Percentiles rank a stretch among this genome's conserved stretches.
These are phyloP conservation scores for Phytophthora boehmeriae DNA, from an alignment of 352 stramenopile genomes.

Conservation along the genomic window DNA sequence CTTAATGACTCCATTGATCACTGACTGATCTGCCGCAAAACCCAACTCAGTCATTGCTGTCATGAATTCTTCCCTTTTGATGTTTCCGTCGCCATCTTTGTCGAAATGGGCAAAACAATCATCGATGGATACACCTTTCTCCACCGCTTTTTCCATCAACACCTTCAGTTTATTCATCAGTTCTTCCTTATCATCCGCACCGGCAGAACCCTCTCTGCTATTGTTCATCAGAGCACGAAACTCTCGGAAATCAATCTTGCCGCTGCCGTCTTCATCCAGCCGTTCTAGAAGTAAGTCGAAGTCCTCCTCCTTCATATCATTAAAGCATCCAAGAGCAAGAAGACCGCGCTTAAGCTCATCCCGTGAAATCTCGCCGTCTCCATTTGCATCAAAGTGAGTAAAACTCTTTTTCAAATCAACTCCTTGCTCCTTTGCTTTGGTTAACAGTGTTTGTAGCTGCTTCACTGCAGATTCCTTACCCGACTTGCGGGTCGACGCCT, in stretches of 20 bases:
- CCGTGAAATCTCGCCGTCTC: slow-evolving; percentile 57
- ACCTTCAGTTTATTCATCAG: slow-evolving; percentile 42
- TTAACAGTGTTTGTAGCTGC: slow-evolving; percentile 28
- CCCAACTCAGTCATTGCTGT: slow-evolving; percentile 60
- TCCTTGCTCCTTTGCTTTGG: slow-evolving; percentile 45
- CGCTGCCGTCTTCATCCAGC: slow-evolving; percentile 57
- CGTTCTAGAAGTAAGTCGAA: slow-evolving; percentile 52
- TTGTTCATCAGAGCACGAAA: slow-evolving; percentile 52
- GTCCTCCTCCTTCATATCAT: slow-evolving; percentile 42
- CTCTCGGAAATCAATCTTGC: slow-evolving; percentile 62
- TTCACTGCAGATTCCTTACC: slow-evolving; percentile 10
- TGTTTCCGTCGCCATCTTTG: slow-evolving; percentile 71
- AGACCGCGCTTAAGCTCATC: slow-evolving; percentile 62
- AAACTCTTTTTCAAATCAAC: slow-evolving; percentile 58
- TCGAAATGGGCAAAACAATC: slow-evolving; percentile 87
- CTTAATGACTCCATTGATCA: slow-evolving; percentile 50
- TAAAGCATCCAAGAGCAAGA: slow-evolving; percentile 51
- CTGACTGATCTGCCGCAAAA: slow-evolving; percentile 27
- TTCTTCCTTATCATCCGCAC: slow-evolving; percentile 15
- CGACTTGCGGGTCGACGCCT: slow-evolving; percentile 1
- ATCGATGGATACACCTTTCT: slow-evolving; percentile 56
- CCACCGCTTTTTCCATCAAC: slow-evolving; percentile 48
- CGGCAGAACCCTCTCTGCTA: background rate
- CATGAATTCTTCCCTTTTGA: slow-evolving; percentile 69
- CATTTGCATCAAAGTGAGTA: slow-evolving; percentile 73